phyloP scores from a whole-genome alignment of 1,139 yeast species.

The Lodderomyces orthopsilosis region DNA sequence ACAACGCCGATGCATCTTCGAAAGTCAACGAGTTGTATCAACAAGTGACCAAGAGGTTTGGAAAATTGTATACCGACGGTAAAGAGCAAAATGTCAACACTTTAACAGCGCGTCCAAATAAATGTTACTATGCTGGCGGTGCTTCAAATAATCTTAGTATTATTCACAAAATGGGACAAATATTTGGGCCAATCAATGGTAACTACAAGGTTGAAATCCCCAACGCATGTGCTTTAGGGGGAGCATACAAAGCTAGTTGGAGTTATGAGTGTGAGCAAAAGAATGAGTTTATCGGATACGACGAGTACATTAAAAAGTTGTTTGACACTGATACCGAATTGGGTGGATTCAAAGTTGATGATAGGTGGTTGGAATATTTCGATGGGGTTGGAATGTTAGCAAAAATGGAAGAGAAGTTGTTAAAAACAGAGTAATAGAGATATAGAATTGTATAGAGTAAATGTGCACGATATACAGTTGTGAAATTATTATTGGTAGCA shows the following conservation, averaged over 20 bases:
- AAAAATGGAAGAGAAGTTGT: constrained; percentile 39
- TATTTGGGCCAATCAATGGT: constrained; percentile 63
- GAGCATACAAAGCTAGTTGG: constrained; percentile 87
- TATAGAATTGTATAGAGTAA: not conserved
- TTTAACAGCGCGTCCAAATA: constrained; percentile 58
- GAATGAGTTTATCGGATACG: constrained; percentile 38
- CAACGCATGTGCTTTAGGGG: constrained; percentile 95
- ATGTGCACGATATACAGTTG: too few species aligned
- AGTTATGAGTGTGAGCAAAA: constrained; percentile 41
- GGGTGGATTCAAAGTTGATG: constrained; percentile 39
- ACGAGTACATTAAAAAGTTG: constrained; percentile 38
- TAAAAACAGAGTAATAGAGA: constrained; percentile 4
- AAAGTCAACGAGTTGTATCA: constrained; percentile 21
- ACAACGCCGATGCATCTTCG: not conserved
- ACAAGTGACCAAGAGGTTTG: constrained; percentile 31
- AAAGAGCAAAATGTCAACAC: constrained; percentile 41
- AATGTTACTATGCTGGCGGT: constrained; percentile 84
- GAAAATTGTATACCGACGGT: constrained; percentile 50
- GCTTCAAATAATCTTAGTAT: constrained; percentile 72
- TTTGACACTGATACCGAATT: constrained; percentile 48
- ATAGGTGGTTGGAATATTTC: constrained; percentile 48
- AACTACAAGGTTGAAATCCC: constrained; percentile 73
- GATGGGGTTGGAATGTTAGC: constrained; percentile 52
- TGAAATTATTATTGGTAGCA: not conserved
- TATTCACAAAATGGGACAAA: constrained; percentile 64